Percentiles rank a stretch among this genome's conserved stretches.
These are phyloP conservation scores for Pythium chondricola DNA, from an alignment of 352 stramenopile species.

Conservation along the genomic window DNA sequence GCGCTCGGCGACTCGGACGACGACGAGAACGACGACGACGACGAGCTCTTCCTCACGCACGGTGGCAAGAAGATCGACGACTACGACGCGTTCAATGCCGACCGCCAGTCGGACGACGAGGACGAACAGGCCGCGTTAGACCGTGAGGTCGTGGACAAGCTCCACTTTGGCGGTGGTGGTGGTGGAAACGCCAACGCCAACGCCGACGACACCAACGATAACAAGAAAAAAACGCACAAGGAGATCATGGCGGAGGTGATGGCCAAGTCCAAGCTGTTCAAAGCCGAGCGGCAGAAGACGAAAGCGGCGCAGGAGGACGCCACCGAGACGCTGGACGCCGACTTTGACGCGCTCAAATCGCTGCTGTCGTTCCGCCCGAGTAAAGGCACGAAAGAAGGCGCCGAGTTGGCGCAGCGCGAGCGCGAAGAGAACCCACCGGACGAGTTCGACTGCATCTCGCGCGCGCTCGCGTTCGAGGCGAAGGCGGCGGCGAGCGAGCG, in stretches of 20 bases:
- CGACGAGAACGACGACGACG: slow-evolving; percentile 58
- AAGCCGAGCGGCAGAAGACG: slow-evolving; percentile 81
- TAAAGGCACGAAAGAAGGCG: slow-evolving; percentile 55
- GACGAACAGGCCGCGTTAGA: slow-evolving; percentile 62
- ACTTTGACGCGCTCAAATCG: slow-evolving; percentile 52
- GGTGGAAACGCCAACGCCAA: slow-evolving; percentile 12
- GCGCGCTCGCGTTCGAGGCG: slow-evolving; percentile 85
- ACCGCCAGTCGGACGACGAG: slow-evolving; percentile 64
- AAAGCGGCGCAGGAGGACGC: slow-evolving; percentile 78
- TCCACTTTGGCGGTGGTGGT: slow-evolving; percentile 78
- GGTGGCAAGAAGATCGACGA: slow-evolving; percentile 69
- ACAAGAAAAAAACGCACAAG: slow-evolving; percentile 77
- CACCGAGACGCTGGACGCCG: slow-evolving; percentile 68
- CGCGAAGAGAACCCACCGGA: slow-evolving; percentile 67
- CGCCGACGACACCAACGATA: slow-evolving; percentile 10
- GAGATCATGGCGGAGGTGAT: slow-evolving; percentile 91
- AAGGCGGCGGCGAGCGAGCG: slow-evolving; percentile 92
- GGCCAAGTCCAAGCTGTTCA: slow-evolving; percentile 89
- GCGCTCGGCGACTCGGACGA: slow-evolving; percentile 75
- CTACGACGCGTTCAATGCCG: slow-evolving; percentile 56
- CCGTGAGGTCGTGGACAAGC: slow-evolving; percentile 72
- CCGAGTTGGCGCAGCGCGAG: slow-evolving; percentile 45
- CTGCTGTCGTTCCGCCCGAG: slow-evolving; percentile 80
- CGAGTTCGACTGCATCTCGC: slow-evolving; percentile 81
- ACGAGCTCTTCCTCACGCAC: slow-evolving; percentile 74